A percentile compares a stretch with the other conserved stretches of the same genome.
phyloP scores from a whole-genome alignment of 768 basidiomycete species.

The Psilocybe cubensis region DNA sequence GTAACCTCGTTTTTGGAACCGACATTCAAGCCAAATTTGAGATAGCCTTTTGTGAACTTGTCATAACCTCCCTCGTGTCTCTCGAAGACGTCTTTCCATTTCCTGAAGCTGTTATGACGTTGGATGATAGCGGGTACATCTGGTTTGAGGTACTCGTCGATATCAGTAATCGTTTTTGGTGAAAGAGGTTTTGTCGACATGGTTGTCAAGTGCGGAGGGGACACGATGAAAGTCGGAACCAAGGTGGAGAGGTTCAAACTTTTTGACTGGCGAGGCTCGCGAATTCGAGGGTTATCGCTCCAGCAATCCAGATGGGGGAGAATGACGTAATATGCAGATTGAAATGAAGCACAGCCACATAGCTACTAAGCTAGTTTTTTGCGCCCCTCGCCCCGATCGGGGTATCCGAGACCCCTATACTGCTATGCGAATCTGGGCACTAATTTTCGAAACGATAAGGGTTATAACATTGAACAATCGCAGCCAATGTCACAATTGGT shows the following conservation, averaged over 20 bases:
- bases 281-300: background rate
- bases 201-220: conserved; percentile 11
- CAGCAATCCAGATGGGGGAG: conserved; percentile 3
- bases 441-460: no score
- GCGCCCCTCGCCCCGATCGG: background rate
- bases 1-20: conserved; percentile 65
- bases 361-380: background rate
- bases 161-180: conserved; percentile 56
- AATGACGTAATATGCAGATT: conserved; percentile 16
- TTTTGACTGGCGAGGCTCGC: conserved; percentile 13
- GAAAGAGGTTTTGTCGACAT: conserved; percentile 57
- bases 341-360: conserved; percentile 6
- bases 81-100: conserved; percentile 79
- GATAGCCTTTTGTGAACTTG: conserved; percentile 79
- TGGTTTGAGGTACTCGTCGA: conserved; percentile 79
- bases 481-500: no score
- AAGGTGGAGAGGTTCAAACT: conserved; percentile 11
- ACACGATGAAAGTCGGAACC: conserved; percentile 15
- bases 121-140: conserved; percentile 69
- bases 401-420: background rate
- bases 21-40: conserved; percentile 79
- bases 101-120: conserved; percentile 68
- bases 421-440: no score
- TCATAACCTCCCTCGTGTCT: conserved; percentile 85
- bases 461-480: no score